These are phyloP conservation scores for Beta lomatogona DNA, from an alignment of 179 eudicot genomes.

Conservation along the genomic window DNA sequence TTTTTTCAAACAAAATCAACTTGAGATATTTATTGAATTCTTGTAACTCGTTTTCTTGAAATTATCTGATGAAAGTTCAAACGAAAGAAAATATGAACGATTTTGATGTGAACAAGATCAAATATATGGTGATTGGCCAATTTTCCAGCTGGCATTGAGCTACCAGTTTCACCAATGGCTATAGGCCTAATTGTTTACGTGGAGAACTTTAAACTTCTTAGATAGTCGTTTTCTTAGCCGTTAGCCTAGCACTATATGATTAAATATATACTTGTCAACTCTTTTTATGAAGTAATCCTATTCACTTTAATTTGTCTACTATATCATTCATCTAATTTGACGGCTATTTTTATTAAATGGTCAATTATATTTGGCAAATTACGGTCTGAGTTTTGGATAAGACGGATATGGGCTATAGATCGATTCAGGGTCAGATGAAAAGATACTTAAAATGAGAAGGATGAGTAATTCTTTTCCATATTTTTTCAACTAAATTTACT, in stretches of 20 bases:
- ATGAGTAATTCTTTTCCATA: too few relatives aligned
- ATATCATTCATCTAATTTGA: background rate
- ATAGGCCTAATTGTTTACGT: conserved; percentile 18
- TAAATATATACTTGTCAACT: conserved; percentile 4
- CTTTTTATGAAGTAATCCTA: background rate
- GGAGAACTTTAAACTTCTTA: background rate
- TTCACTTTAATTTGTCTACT: background rate
- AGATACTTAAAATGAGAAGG: too few relatives aligned
- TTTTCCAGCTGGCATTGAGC: conserved; percentile 12
- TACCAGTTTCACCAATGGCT: conserved; percentile 6
- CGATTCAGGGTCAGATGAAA: too few relatives aligned
- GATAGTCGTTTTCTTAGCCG: conserved; percentile 8
- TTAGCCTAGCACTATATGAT: background rate
- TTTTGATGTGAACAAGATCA: background rate
- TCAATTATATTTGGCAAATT: background rate
- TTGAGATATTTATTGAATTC: background rate
- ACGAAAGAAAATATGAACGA: background rate
- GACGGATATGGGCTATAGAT: too few relatives aligned
- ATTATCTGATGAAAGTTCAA: background rate
- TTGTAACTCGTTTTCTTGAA: background rate
- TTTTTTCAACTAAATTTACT: too few relatives aligned
- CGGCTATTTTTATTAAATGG: background rate
- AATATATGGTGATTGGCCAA: conserved; percentile 8
- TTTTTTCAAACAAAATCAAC: too few relatives aligned
- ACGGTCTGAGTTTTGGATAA: too few relatives aligned